These are phyloP conservation scores for Debaryomyces sp. DNA, from an alignment of 1,139 yeast species.

Conservation along the genomic window DNA sequence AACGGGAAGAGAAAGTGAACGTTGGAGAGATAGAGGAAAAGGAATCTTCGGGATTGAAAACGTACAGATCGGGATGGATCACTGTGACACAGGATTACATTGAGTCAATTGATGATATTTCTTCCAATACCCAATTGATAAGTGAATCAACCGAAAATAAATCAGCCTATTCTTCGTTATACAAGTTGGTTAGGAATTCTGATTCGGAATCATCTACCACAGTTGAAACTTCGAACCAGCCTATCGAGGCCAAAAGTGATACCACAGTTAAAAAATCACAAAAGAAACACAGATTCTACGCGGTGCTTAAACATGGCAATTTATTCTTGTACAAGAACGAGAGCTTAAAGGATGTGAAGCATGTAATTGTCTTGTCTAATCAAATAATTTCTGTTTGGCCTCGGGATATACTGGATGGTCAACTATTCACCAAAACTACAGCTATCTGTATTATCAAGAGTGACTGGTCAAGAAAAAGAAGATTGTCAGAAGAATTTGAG, in stretches of 20 bases:
- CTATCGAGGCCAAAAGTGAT: constrained; percentile 5
- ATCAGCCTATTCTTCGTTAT: constrained; percentile 61
- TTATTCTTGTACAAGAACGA: constrained; percentile 78
- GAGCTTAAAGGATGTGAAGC: constrained; percentile 65
- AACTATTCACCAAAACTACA: constrained; percentile 74
- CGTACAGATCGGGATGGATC: constrained; percentile 77
- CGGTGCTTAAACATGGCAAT: constrained; percentile 80
- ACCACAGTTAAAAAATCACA: constrained; percentile 20
- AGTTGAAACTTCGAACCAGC: constrained; percentile 1
- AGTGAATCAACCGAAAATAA: constrained; percentile 46
- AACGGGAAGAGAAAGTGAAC: constrained; percentile 37
- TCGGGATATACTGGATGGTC: constrained; percentile 66
- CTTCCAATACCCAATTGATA: constrained; percentile 36
- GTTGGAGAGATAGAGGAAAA: constrained; percentile 68
- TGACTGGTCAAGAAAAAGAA: constrained; percentile 33
- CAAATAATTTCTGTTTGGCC: constrained; percentile 89
- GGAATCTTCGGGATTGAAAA: constrained; percentile 60
- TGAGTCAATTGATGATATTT: constrained; percentile 43
- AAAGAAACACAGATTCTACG: constrained; percentile 65
- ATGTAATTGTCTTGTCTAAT: constrained; percentile 75
- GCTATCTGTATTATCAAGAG: constrained; percentile 70
- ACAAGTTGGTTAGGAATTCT: constrained; percentile 53
- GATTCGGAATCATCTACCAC: constrained; percentile 13
- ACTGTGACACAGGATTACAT: constrained; percentile 79
- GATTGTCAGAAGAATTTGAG: constrained; percentile 28